Conservation (phyloP, 2,329 filamentous ascomycete genomes). For the Myriosclerotinia duriaeana region DNA sequence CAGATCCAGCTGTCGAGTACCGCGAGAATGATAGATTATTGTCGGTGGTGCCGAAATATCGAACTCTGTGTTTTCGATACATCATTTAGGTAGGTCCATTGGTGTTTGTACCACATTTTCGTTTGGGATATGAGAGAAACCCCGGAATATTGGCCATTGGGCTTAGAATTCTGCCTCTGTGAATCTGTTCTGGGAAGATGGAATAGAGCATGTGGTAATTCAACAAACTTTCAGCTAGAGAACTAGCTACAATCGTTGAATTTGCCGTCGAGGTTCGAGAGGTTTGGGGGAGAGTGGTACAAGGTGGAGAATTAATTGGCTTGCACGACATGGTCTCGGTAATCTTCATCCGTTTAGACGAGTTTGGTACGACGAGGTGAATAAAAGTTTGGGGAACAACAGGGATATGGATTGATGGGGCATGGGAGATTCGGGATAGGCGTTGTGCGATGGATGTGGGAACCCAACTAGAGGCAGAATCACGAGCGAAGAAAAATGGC, state of each 20-base stretch:
- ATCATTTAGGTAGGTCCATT: neutral
- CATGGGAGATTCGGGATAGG: neutral
- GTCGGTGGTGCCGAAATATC: conserved; percentile 8
- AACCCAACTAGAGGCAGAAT: neutral
- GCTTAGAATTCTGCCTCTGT: neutral
- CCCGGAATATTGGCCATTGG: neutral
- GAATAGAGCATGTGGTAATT: neutral
- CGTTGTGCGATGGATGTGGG: neutral
- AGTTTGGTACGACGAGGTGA: neutral
- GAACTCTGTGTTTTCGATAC: neutral
- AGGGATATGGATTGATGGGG: neutral
- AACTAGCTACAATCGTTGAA: neutral
- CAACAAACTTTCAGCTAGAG: neutral
- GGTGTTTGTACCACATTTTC: neutral
- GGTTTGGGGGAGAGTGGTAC: no score
- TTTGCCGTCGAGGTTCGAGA: neutral
- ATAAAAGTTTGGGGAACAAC: neutral
- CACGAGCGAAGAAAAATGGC: neutral
- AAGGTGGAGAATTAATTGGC: neutral
- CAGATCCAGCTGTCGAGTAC: neutral
- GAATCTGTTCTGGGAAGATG: no score
- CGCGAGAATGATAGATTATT: neutral
- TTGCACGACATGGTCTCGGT: conserved; percentile 1
- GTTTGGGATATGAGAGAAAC: neutral
- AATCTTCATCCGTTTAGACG: neutral